Percentiles rank a stretch among this genome's conserved stretches.
Conservation (phyloP, 768 basidiomycete genomes). For the Mycena haematopus region DNA sequence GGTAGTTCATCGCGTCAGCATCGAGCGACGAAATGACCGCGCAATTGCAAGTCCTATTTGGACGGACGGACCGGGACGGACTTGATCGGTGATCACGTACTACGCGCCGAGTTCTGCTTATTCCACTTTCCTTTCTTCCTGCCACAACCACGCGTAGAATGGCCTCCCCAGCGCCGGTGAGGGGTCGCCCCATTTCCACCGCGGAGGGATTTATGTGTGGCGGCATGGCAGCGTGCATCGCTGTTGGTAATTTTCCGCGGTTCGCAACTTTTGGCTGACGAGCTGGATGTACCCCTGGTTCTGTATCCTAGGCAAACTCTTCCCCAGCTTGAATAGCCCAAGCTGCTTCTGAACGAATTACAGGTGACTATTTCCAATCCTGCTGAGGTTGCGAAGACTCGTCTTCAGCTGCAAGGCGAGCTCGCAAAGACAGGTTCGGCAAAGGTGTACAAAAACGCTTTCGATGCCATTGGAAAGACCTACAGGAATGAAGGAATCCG, state of each 20-base stretch:
- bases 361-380: slow-evolving; percentile 85
- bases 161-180: slow-evolving; percentile 20
- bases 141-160: slow-evolving; percentile 19
- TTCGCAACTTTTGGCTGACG: slow-evolving; percentile 9
- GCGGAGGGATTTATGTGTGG: slow-evolving; percentile 88
- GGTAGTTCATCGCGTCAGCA: slow-evolving; percentile 13
- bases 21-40: too few relatives aligned
- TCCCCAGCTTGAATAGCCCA: too few relatives aligned
- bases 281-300: not conserved
- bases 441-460: slow-evolving; percentile 87
- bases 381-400: slow-evolving; percentile 90
- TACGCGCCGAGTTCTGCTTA: too few relatives aligned
- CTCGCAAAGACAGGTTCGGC: slow-evolving; percentile 73
- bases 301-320: too few relatives aligned
- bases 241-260: slow-evolving; percentile 57
- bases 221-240: slow-evolving; percentile 89
- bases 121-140: slow-evolving; percentile 13
- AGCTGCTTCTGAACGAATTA: too few relatives aligned
- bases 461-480: slow-evolving; percentile 88
- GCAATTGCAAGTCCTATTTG: not conserved
- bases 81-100: too few relatives aligned
- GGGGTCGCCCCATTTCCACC: slow-evolving; percentile 57
- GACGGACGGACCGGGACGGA: not conserved
- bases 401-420: slow-evolving; percentile 95
- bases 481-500: slow-evolving; percentile 88